A percentile compares a stretch with the other conserved stretches of the same genome.
Evolutionary conservation across 163 green algal genomes (phyloP).

Genomic region (Coccomyxa subellipsoidea): DNA sequence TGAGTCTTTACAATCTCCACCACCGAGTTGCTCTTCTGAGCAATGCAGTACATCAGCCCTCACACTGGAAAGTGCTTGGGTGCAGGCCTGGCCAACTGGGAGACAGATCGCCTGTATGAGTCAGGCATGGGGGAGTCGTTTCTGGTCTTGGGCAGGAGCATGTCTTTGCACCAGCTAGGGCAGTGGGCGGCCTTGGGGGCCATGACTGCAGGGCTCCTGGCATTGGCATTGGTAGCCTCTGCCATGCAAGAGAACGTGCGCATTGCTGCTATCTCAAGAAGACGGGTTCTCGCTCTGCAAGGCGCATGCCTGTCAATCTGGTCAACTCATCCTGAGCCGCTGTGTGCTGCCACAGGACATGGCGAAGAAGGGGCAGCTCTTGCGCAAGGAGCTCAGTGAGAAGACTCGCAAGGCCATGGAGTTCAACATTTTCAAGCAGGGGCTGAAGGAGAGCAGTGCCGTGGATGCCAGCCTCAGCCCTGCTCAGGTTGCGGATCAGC

Average conservation of each 20-base stretch:
- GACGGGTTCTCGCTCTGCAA: too few relatives aligned
- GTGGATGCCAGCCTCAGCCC: not conserved
- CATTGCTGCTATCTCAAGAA: too few relatives aligned
- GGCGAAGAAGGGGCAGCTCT: not conserved
- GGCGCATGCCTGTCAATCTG: too few relatives aligned
- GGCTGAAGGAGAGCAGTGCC: not conserved
- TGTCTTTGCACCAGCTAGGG: not conserved
- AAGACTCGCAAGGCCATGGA: not conserved
- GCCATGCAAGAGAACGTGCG: not conserved
- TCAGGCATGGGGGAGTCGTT: not conserved
- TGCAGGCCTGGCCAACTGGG: not conserved
- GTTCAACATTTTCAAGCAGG: not conserved
- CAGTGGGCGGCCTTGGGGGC: not conserved
- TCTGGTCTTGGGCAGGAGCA: not conserved
- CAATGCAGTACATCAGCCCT: not conserved
- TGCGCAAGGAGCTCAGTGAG: not conserved
- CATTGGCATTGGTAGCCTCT: not conserved
- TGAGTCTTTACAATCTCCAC: too few relatives aligned
- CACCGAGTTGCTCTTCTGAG: not conserved
- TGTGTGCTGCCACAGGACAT: not conserved
- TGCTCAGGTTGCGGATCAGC: not conserved
- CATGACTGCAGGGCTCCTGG: not conserved
- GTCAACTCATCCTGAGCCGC: too few relatives aligned
- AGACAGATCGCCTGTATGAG: not conserved
- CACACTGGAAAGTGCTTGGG: not conserved